Conservation (phyloP, 306 rosid genomes). For the Cicer bijugum region DNA sequence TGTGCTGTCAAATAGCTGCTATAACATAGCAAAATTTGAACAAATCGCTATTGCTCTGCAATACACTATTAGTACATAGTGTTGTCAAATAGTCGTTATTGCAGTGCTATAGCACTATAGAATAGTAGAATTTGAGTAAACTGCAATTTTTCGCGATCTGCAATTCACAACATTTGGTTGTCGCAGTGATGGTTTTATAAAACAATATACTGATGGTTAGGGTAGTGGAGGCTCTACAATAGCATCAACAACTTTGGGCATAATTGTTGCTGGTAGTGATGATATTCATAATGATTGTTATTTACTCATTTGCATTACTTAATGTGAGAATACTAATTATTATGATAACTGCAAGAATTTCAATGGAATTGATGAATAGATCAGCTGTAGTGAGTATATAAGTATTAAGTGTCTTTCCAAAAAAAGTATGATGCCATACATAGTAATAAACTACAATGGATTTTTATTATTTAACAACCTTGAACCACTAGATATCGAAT, state of each 20-base stretch:
- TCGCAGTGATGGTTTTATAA: not conserved
- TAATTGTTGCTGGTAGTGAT: slow-evolving; percentile 24
- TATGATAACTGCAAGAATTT: slow-evolving; percentile 24
- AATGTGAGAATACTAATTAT: slow-evolving; percentile 18
- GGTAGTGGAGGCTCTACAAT: slow-evolving; percentile 24
- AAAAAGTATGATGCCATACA: slow-evolving; percentile 17
- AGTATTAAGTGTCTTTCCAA: slow-evolving; percentile 26
- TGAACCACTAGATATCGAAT: not conserved
- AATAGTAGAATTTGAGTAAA: too few relatives aligned
- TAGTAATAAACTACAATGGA: not conserved
- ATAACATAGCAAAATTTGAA: too few relatives aligned
- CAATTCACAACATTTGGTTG: too few relatives aligned
- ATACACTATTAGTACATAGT: too few relatives aligned
- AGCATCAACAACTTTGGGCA: not conserved
- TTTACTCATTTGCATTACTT: slow-evolving; percentile 31
- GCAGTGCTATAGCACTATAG: too few relatives aligned
- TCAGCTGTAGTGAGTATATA: slow-evolving; percentile 8
- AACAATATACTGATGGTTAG: slow-evolving; percentile 13
- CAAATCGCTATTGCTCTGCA: too few relatives aligned
- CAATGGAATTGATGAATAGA: slow-evolving; percentile 8
- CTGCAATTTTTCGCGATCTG: too few relatives aligned
- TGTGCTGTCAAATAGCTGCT: too few relatives aligned
- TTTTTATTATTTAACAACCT: not conserved
- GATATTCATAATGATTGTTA: slow-evolving; percentile 18
- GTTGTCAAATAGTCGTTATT: too few relatives aligned